These are phyloP conservation scores for Coelastrella sp. DNA, from an alignment of 139 green algal genomes.

Conservation along the genomic window DNA sequence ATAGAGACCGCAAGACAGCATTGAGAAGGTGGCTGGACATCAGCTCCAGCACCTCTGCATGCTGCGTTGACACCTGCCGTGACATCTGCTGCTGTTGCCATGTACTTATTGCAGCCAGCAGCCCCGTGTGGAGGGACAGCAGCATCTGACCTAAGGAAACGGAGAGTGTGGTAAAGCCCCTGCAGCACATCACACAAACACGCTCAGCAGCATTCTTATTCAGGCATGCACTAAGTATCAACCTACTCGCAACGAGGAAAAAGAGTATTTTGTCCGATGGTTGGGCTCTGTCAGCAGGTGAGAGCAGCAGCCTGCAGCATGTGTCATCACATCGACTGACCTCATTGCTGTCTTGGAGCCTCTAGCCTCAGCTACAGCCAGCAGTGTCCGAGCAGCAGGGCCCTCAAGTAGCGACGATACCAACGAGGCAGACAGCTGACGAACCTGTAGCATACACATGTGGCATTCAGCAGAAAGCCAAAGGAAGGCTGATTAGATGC, in stretches of 20 bases:
- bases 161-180: constrained; percentile 79
- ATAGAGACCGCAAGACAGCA: constrained; percentile 66
- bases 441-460: constrained; percentile 61
- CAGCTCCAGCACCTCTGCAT: constrained; percentile 12
- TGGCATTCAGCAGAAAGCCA: too few species aligned
- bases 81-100: constrained; percentile 58
- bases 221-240: background rate
- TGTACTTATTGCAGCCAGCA: constrained; percentile 42
- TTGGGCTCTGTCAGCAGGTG: background rate
- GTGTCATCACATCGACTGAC: background rate
- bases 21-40: constrained; percentile 48
- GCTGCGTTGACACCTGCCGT: constrained; percentile 1
- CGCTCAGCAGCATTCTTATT: too few species aligned
- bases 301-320: background rate
- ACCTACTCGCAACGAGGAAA: too few species aligned
- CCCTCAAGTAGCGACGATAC: constrained; percentile 76
- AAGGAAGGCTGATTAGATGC: too few species aligned
- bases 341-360: background rate
- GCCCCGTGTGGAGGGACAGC: constrained; percentile 52
- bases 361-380: constrained; percentile 70
- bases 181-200: background rate
- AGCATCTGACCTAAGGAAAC: constrained; percentile 62
- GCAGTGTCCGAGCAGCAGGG: constrained; percentile 63
- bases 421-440: constrained; percentile 65
- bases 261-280: too few species aligned